Base-by-base conservation (phyloP, 208 protist genomes). In the Trypanosoma rangeli region DNA sequence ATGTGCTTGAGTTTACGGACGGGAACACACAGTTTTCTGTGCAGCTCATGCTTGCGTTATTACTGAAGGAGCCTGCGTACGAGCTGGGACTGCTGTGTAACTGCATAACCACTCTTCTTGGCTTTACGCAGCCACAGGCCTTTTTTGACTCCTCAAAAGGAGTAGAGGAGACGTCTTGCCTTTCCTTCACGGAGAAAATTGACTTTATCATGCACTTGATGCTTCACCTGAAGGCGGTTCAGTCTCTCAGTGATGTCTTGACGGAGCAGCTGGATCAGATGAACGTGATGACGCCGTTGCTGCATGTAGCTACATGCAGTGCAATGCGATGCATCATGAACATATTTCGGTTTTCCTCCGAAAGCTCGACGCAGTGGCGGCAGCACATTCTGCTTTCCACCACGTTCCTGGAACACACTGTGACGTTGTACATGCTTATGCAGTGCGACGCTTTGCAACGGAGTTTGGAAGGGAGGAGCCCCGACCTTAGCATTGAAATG, bases 261-360 rank as follows among this genome's bases (percentile, higher is more conserved):
- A 60, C 48, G 1, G 58, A 72, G 20, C 83, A 88, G 31, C 72
- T 95, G 37, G 73, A 79, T 24, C n/a, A 49, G 0, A 53, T 35
- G 16, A 16, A 35, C 18, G 65, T 42, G 15, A 66, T 86, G 18
- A 55, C 64, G 0, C 73, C 77, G 20, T 20, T 72, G 28, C 53
- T 91, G 24, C 74, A 86, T 64, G 39, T 77, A 5, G 82, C 82
- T 15, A 80, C 86, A 46, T 93, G 83, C 76, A 89, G 88, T 75
- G 89, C 75, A 33, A 97, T 97, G 93, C 85, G 80, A 53, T 90
- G 78, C 64, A 87, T 97, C 68, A 94, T 95, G 86, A 97, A 97
- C 70, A 87, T 97, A 61, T 94, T 91, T 81, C 87, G 95, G 56
- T 97, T 95, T 75, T 83, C 79, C 57, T 89, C 85, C 20, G 64